Conservation (phyloP, 768 basidiomycete species). For the Royoungia palumana region DNA sequence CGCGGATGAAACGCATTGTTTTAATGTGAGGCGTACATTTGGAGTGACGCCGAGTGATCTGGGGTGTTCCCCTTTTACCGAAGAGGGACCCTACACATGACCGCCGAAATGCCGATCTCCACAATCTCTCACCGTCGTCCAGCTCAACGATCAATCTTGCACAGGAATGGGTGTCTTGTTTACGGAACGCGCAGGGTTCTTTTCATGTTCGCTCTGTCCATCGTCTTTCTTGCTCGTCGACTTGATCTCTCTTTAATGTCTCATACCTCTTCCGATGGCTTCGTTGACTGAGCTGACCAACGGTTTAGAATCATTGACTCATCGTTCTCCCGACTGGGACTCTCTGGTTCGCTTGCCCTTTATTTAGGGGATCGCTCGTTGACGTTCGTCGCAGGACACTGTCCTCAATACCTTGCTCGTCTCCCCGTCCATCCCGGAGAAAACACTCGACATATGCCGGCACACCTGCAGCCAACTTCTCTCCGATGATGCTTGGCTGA, state of each 20-base stretch:
- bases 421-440: conserved; percentile 30
- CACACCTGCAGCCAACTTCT: conserved; percentile 33
- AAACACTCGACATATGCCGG: conserved; percentile 28
- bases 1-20: conserved; percentile 18
- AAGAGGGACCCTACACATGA: conserved; percentile 9
- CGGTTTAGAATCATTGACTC: conserved; percentile 21
- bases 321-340: conserved; percentile 31
- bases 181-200: conserved; percentile 25
- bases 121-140: conserved; percentile 33
- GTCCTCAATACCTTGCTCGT: conserved; percentile 23
- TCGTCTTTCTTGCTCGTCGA: conserved; percentile 17
- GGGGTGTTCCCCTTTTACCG: conserved; percentile 23
- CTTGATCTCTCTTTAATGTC: conserved; percentile 15
- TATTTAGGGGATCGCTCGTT: conserved; percentile 2
- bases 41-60: conserved; percentile 25
- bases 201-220: conserved; percentile 16
- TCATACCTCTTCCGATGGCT: conserved; percentile 17
- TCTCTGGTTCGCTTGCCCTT: conserved; percentile 24
- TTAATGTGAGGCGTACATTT: conserved; percentile 19
- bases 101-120: conserved; percentile 37
- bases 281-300: conserved; percentile 26
- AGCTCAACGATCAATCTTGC: conserved; percentile 30
- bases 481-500: conserved; percentile 24
- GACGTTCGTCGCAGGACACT: conserved; percentile 22
- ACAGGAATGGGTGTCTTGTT: conserved; percentile 30